Evolutionary conservation across 208 protist genomes (phyloP).

Genomic region (Angomonas deanei): DNA sequence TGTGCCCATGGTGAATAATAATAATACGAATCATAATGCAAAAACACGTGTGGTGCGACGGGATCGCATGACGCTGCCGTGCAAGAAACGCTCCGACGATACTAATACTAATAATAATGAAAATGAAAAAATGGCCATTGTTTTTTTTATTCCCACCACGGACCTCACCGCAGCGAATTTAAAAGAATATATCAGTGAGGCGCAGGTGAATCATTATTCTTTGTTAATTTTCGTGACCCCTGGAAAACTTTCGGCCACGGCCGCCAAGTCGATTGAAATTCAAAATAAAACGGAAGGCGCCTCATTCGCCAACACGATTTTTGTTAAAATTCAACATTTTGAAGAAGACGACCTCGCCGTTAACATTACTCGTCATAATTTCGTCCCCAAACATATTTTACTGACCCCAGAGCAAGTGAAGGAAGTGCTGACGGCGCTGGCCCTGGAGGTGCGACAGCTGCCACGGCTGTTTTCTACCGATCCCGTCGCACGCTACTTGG

Average conservation of each 20-base stretch:
- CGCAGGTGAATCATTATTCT: constrained; percentile 40
- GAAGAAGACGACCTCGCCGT: constrained; percentile 93
- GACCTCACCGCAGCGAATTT: constrained; percentile 55
- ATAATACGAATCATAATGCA: not conserved
- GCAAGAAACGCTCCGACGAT: constrained; percentile 4
- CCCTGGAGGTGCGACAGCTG: constrained; percentile 93
- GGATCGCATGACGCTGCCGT: constrained; percentile 80
- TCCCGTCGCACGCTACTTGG: constrained; percentile 96
- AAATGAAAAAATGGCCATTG: constrained; percentile 40
- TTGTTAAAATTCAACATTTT: constrained; percentile 91
- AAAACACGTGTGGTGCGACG: constrained; percentile 44
- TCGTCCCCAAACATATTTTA: constrained; percentile 95
- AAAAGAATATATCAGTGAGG: constrained; percentile 47
- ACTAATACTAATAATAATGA: not conserved
- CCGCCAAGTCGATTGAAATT: constrained; percentile 61
- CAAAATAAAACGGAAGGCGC: constrained; percentile 42
- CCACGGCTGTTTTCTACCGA: constrained; percentile 94
- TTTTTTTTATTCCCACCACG: constrained; percentile 60
- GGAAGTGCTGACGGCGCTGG: constrained; percentile 87
- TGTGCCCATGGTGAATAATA: not conserved
- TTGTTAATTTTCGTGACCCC: constrained; percentile 63
- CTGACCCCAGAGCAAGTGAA: constrained; percentile 84
- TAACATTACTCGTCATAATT: constrained; percentile 97
- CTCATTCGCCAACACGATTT: constrained; percentile 14
- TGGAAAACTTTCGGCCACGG: constrained; percentile 56